Percentiles rank a stretch among this genome's conserved stretches.
Evolutionary conservation across 495 filamentous ascomycete genomes (phyloP).

Genomic region (Lasiosphaeris hirsuta): DNA sequence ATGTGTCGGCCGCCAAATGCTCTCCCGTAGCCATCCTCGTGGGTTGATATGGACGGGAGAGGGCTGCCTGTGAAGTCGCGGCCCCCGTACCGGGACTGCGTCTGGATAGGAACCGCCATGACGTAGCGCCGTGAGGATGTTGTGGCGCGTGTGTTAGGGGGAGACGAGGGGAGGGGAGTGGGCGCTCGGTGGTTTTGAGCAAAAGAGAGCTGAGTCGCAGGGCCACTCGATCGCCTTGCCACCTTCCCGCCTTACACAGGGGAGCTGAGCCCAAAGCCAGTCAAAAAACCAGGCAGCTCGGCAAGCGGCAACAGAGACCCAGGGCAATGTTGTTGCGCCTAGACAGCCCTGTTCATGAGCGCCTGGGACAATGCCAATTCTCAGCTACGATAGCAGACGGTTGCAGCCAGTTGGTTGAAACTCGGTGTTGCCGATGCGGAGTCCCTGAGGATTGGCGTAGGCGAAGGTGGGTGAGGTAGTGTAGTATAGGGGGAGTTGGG

Average conservation of each 20-base stretch:
- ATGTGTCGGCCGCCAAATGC: constrained; percentile 20
- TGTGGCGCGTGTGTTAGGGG: not conserved
- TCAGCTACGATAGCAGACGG: not conserved
- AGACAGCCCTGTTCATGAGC: not conserved
- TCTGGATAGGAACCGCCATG: constrained; percentile 32
- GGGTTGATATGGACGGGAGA: constrained; percentile 32
- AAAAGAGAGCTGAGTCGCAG: constrained; percentile 5
- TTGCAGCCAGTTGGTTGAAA: not conserved
- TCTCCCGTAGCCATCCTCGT: constrained; percentile 14
- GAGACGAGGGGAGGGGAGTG: not conserved
- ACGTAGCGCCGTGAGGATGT: not conserved
- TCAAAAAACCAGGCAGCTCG: not conserved
- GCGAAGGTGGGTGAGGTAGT: not conserved
- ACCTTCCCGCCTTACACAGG: not conserved
- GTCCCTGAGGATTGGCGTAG: not conserved
- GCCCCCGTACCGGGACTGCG: constrained; percentile 17
- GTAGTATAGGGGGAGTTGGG: too few species aligned
- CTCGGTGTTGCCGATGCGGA: constrained; percentile 14
- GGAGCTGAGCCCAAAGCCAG: constrained; percentile 6
- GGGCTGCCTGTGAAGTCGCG: constrained; percentile 19
- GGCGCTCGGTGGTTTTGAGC: not conserved
- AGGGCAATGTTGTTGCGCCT: constrained; percentile 1
- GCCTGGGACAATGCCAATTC: not conserved
- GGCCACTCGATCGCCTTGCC: constrained; percentile 16
- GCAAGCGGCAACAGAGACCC: not conserved